Conservation (phyloP, 352 stramenopile genomes). For the Phytophthora ramorum region DNA sequence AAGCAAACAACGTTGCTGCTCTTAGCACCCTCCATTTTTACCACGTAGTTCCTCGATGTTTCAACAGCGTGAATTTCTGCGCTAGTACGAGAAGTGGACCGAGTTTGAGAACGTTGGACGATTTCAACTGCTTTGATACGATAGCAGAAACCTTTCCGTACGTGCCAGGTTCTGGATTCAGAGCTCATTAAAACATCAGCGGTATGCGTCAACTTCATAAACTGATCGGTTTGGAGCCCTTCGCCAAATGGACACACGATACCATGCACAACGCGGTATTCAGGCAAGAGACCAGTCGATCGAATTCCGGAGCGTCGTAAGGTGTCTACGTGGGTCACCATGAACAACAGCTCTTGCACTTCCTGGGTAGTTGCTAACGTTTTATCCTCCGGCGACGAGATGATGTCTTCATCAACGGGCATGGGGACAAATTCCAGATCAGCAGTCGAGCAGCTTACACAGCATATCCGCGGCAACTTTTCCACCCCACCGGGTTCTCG, state of each 20-base stretch:
- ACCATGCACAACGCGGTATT: conserved; percentile 50
- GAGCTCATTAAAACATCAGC: conserved; percentile 43
- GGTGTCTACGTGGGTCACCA: conserved; percentile 46
- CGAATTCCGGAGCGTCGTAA: conserved; percentile 22
- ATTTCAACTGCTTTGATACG: conserved; percentile 28
- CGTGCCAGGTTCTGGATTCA: conserved; percentile 35
- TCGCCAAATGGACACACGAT: conserved; percentile 36
- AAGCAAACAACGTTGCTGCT: conserved; percentile 14
- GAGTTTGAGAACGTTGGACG: background rate
- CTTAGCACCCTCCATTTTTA: background rate
- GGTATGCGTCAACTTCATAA: conserved; percentile 23
- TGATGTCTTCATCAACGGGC: conserved; percentile 12
- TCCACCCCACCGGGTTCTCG: conserved; percentile 10
- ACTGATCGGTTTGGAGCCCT: conserved; percentile 1
- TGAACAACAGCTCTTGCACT: conserved; percentile 16
- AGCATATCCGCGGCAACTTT: conserved; percentile 26
- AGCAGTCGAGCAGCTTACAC: conserved; percentile 28
- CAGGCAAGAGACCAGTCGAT: conserved; percentile 10
- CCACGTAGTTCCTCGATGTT: conserved; percentile 20
- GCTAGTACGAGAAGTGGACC: conserved; percentile 1
- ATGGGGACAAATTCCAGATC: conserved; percentile 38
- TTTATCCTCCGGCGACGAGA: conserved; percentile 4
- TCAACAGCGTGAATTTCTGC: conserved; percentile 24
- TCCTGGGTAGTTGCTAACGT: background rate
- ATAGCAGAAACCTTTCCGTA: conserved; percentile 47